phyloP scores from a whole-genome alignment of 2,329 filamentous ascomycete genomes.

The Pseudopithomyces chartarum region DNA sequence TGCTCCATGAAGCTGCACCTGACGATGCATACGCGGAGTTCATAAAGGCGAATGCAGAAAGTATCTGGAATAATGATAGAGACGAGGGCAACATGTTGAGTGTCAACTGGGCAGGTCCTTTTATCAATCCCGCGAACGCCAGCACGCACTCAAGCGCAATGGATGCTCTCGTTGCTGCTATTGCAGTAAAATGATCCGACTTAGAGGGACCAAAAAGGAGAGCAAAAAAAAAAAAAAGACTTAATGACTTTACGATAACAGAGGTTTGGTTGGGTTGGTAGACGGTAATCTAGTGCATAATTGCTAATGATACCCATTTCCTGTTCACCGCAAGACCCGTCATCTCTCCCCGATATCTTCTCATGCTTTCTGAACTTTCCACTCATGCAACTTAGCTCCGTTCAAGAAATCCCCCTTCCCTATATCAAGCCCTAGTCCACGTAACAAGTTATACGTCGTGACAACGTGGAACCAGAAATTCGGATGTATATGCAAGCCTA shows the following conservation, averaged over 20 bases:
- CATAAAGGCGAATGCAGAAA: slow-evolving; percentile 66
- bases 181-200: slow-evolving; percentile 22
- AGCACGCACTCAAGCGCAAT: slow-evolving; percentile 68
- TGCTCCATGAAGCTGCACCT: slow-evolving; percentile 59
- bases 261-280: not conserved
- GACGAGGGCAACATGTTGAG: slow-evolving; percentile 59
- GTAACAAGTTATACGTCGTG: slow-evolving; percentile 65
- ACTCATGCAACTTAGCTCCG: slow-evolving; percentile 17
- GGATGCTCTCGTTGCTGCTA: slow-evolving; percentile 69
- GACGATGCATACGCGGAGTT: slow-evolving; percentile 58
- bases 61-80: slow-evolving; percentile 67
- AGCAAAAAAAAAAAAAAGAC: too few relatives aligned
- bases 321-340: not conserved
- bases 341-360: not conserved
- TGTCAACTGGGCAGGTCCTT: slow-evolving; percentile 69
- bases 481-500: slow-evolving; percentile 57
- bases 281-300: slow-evolving; percentile 5
- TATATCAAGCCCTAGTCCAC: slow-evolving; percentile 65
- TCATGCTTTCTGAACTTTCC: not conserved
- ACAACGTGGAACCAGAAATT: slow-evolving; percentile 69
- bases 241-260: not conserved
- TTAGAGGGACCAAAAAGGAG: not conserved
- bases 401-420: slow-evolving; percentile 64
- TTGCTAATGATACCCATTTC: slow-evolving; percentile 17
- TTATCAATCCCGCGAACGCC: slow-evolving; percentile 55